Conservation (phyloP, 805 yeast genomes). For the Monosporozyma servazzii region DNA sequence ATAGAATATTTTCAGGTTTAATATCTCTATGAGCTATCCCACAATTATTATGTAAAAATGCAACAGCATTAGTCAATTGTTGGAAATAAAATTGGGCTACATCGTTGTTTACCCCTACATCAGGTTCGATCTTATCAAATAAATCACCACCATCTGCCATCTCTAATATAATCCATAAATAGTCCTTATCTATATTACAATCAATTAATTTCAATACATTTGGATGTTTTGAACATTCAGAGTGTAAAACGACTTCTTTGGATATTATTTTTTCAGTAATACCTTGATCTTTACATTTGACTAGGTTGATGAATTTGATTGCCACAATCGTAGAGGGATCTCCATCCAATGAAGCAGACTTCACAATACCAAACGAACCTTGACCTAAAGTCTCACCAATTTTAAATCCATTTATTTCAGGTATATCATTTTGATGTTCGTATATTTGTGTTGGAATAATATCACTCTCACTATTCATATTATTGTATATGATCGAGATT, state of each 20-base stretch:
- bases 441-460: neutral
- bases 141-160: conserved; percentile 67
- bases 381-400: conserved; percentile 51
- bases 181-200: conserved; percentile 45
- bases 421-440: conserved; percentile 22
- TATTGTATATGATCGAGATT: neutral
- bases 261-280: conserved; percentile 35
- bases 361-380: conserved; percentile 60
- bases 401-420: conserved; percentile 38
- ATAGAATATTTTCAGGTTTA: conserved; percentile 64
- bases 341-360: conserved; percentile 36
- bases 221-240: conserved; percentile 47
- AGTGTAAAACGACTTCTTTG: conserved; percentile 51
- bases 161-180: conserved; percentile 61
- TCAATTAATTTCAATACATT: conserved; percentile 49
- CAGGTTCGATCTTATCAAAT: conserved; percentile 73
- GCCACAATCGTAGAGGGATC: conserved; percentile 40
- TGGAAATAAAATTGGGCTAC: conserved; percentile 61
- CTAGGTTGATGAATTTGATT: conserved; percentile 45
- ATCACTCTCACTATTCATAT: neutral
- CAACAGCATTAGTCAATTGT: conserved; percentile 54
- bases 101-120: conserved; percentile 55
- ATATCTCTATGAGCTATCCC: conserved; percentile 68
- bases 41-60: conserved; percentile 50
- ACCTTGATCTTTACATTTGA: conserved; percentile 30